Percentiles rank a stretch among this genome's conserved stretches.
Conservation (phyloP, 1,284 basidiomycete species). For the Malassezia psittaci region DNA sequence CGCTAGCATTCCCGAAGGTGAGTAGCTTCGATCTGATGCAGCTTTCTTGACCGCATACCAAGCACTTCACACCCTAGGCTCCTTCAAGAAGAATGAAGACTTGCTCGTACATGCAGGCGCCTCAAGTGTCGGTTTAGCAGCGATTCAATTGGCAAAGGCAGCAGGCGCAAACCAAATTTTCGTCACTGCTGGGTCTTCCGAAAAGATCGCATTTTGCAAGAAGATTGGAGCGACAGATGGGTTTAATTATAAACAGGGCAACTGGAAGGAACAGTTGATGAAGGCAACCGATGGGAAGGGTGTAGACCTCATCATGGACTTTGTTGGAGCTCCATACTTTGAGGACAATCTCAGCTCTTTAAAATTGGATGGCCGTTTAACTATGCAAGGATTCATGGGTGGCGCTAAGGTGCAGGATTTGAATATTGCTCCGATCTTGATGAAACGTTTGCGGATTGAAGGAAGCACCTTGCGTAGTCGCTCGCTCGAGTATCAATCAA, state of each 20-base stretch:
- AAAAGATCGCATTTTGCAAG: slow-evolving; percentile 71
- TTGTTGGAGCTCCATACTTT: slow-evolving; percentile 75
- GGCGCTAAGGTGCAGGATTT: slow-evolving; percentile 60
- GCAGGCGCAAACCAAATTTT: slow-evolving; percentile 54
- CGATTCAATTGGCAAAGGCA: slow-evolving; percentile 72
- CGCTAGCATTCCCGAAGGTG: slow-evolving; percentile 35
- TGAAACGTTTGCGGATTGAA: slow-evolving; percentile 77
- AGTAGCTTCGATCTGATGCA: slow-evolving; percentile 3
- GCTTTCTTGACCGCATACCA: slow-evolving; percentile 42
- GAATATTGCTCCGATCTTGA: slow-evolving; percentile 62
- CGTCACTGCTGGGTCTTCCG: slow-evolving; percentile 67
- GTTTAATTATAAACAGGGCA: slow-evolving; percentile 75
- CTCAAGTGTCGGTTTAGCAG: slow-evolving; percentile 68
- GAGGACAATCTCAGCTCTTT: slow-evolving; percentile 67
- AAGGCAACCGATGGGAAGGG: slow-evolving; percentile 25
- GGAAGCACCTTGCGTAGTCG: slow-evolving; percentile 78
- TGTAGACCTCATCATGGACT: slow-evolving; percentile 75
- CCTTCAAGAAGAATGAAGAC: slow-evolving; percentile 58
- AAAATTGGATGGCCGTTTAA: slow-evolving; percentile 68
- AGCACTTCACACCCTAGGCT: slow-evolving; percentile 25
- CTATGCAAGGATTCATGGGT: slow-evolving; percentile 60
- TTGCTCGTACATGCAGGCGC: slow-evolving; percentile 73
- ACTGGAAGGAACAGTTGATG: slow-evolving; percentile 60
- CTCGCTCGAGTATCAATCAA: slow-evolving; percentile 66
- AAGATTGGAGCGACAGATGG: slow-evolving; percentile 57